A percentile compares a stretch with the other conserved stretches of the same genome.
Conservation (phyloP, 352 stramenopile genomes). For the Thalassiosira mediterranea region DNA sequence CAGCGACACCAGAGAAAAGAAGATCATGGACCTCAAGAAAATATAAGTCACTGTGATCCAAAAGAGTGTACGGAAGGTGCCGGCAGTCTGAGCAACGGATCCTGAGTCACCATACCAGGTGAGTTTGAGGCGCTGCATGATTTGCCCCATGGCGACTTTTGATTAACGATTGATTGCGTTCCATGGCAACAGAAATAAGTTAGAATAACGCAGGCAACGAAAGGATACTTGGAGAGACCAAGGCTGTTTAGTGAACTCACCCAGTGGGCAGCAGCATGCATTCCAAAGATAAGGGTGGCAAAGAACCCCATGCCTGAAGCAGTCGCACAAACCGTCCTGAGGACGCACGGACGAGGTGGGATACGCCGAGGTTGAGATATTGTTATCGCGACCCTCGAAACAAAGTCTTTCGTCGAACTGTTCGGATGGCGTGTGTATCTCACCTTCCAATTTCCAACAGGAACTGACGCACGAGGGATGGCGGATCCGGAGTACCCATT, state of each 20-base stretch:
- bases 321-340: constrained; percentile 45
- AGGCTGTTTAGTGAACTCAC: constrained; percentile 13
- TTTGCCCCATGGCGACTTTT: constrained; percentile 38
- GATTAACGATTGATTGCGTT: not conserved
- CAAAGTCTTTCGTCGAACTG: too few relatives aligned
- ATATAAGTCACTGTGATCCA: too few relatives aligned
- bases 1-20: too few relatives aligned
- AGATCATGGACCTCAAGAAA: too few relatives aligned
- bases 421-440: not conserved
- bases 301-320: constrained; percentile 32
- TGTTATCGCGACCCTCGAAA: too few relatives aligned
- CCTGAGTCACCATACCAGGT: constrained; percentile 50
- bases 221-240: not conserved
- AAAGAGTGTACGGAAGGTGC: too few relatives aligned
- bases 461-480: constrained; percentile 1
- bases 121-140: constrained; percentile 51
- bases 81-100: too few relatives aligned
- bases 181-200: constrained; percentile 2
- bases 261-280: constrained; percentile 35
- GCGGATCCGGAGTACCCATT: not conserved
- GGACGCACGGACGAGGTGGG: not conserved
- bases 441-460: constrained; percentile 23
- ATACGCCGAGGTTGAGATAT: not conserved
- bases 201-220: not conserved
- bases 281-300: constrained; percentile 39